Percentiles rank a stretch among this genome's conserved stretches.
These are phyloP conservation scores for Fomitopsis schrenkii DNA, from an alignment of 1,284 basidiomycete species.

Conservation along the genomic window DNA sequence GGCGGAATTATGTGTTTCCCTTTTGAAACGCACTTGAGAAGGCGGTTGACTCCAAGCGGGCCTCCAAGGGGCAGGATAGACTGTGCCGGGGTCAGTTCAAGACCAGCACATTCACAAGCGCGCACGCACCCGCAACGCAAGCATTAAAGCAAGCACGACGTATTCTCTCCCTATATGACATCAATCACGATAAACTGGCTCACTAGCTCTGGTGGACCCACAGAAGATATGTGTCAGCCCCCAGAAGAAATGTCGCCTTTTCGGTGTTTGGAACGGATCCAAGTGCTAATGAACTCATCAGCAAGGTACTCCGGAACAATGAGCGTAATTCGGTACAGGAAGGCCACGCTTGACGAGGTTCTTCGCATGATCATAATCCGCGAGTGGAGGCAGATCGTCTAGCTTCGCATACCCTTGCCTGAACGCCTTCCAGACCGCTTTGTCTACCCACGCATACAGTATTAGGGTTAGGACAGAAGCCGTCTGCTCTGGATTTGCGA, in stretches of 20 bases:
- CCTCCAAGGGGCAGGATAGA: slow-evolving; percentile 30
- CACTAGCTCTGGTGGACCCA: neutral
- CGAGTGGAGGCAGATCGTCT: slow-evolving; percentile 35
- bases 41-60: slow-evolving; percentile 41
- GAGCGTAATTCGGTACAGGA: slow-evolving; percentile 9
- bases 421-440: slow-evolving; percentile 24
- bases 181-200: no score
- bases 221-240: slow-evolving; percentile 24
- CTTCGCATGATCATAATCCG: slow-evolving; percentile 41
- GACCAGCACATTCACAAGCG: neutral
- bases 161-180: slow-evolving; percentile 14
- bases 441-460: slow-evolving; percentile 53
- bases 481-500: slow-evolving; percentile 64
- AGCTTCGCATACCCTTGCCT: slow-evolving; percentile 20
- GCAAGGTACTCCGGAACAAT: neutral
- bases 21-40: slow-evolving; percentile 28
- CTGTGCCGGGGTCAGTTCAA: neutral
- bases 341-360: slow-evolving; percentile 33
- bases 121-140: slow-evolving; percentile 14
- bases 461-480: slow-evolving; percentile 52
- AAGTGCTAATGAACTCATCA: slow-evolving; percentile 20
- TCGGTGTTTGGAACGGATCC: slow-evolving; percentile 21
- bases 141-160: slow-evolving; percentile 10
- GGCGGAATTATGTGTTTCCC: neutral
- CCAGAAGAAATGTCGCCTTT: slow-evolving; percentile 24